Evolutionary conservation across 2,329 filamentous ascomycete genomes (phyloP), one percentile per base, ranked within the genome.

Genomic region (Orbilia brochopaga): DNA sequence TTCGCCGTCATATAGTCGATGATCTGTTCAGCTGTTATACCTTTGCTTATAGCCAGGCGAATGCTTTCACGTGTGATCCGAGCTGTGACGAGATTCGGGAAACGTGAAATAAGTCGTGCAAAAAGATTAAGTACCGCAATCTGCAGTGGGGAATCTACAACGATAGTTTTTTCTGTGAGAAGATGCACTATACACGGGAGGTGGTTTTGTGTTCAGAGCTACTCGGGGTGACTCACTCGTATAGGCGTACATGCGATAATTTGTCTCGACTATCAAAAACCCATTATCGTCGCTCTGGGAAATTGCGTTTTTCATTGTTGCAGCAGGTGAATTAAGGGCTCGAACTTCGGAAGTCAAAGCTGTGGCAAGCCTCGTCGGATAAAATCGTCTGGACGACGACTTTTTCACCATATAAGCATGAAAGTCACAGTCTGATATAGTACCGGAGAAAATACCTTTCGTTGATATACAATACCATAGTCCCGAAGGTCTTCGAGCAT

Each of bases 181-280:
- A 53, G 11, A 59, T 40, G 13, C 19, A 56, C n/a, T 13, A 8
- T 13, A 30, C 32, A 11, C 1, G 15, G 15, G 8, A 24, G 2
- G 6, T 1, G 1, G 50, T 37, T 46, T 46, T 32, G 1, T 8
- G 8, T 23, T 24, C 23, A 1, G 17, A 27, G 11, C 5, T n/a
- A n/a, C n/a, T n/a, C n/a, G n/a, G n/a, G n/a, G n/a, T n/a, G n/a
- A 30, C 46, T 23, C 59, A 74, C 70, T 89, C 5, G 95, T 97
- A 82, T 99, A 99, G 32, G 94, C 94, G 81, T 99, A 99, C 75
- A 99, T 82, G 24, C 94, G 90, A 82, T 97, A 97, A 81, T 99
- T 99, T 7, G 94, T 99, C 82, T 99, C 94, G 75, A 99, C 86
- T 77, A 99, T 92, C 78, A 99, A 91, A 81, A 91, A 94, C 74